Base-by-base conservation (phyloP, 805 yeast species). In the Saturnispora halmiae region DNA sequence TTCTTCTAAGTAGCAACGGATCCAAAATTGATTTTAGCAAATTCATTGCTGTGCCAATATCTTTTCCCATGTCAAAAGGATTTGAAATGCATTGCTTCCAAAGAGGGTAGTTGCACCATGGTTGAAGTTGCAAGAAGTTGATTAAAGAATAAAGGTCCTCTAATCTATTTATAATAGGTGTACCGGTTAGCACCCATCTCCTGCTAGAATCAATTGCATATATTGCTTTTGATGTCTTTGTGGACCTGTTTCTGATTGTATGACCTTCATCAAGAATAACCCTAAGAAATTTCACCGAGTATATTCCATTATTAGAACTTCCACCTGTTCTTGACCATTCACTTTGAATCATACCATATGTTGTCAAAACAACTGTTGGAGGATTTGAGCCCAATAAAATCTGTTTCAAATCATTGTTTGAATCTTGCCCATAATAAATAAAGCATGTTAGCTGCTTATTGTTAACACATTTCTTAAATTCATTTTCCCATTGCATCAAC, bases 101-200 rank as follows among this genome's bases (percentile, higher is more conserved):
- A 47, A 82, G 79, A 1, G 84, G 70, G 42, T 82, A 77, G 50
- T 82, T 81, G 30, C 79, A 68, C 96, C 96, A 90, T 1, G 97
- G 97, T 50, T 83, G 85, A n/a, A 88, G 60, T 32, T 77, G 68
- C 36, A 90, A 61, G 52, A 80, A 90, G 49, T 77, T 75, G 14
- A 87, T 73, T 36, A 87, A 60, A 5, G 94, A 79, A 54, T 73
- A 88, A 35, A 90, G 61, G 57, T 90, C 97, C 57, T 90, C 96
- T 8, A 90, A 65, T 46, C 88, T 65, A 58, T 88, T 88, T 30
- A 87, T 82, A 22, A 88, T 83, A 0, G 97, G 96, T 0, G 97
- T 88, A 6, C 97, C 97, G 0, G 96, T 86, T 35, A 90, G 64
- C 3, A 82, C 67, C 97, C 97, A 88, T 45, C 76, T 75, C 36